Conservation (phyloP, 352 stramenopile genomes). For the Globisporangium recalcitrans region DNA sequence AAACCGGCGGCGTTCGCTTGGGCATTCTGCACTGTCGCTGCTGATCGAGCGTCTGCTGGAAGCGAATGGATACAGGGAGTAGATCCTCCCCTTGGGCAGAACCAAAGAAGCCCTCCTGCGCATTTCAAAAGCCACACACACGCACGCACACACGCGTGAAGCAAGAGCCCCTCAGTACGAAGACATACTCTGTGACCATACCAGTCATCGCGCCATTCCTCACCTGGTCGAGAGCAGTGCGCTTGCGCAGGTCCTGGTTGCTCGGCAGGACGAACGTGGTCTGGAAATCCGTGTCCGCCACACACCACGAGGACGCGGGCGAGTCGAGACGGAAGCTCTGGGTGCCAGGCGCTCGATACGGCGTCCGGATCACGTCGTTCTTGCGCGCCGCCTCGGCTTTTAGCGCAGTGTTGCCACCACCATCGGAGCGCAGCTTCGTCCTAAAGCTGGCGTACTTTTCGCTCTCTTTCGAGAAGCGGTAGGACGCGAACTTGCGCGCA, state of each 20-base stretch:
- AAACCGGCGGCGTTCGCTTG: background rate
- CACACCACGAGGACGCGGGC: constrained; percentile 21
- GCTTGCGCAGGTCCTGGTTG: constrained; percentile 57
- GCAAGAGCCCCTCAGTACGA: background rate
- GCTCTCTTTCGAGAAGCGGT: constrained; percentile 20
- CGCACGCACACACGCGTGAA: background rate
- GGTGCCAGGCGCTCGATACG: constrained; percentile 38
- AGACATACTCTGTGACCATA: background rate
- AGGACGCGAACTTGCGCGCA: constrained; percentile 14
- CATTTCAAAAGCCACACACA: background rate
- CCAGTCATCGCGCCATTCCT: no score
- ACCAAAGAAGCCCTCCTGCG: constrained; percentile 45
- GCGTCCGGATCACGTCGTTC: constrained; percentile 43
- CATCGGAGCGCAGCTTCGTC: constrained; percentile 22
- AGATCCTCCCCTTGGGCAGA: constrained; percentile 29
- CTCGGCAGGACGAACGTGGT: constrained; percentile 60
- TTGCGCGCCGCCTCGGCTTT: constrained; percentile 33
- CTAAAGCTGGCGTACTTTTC: constrained; percentile 24
- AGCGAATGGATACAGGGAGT: constrained; percentile 26
- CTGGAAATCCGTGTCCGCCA: constrained; percentile 40
- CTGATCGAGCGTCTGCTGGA: constrained; percentile 20
- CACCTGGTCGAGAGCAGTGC: constrained; percentile 51
- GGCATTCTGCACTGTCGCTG: constrained; percentile 10
- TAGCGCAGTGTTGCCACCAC: constrained; percentile 20
- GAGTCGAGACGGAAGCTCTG: constrained; percentile 36